These are phyloP conservation scores for Cnidoscolus chayamansa DNA, from an alignment of 441 rosid genomes.

Conservation along the genomic window DNA sequence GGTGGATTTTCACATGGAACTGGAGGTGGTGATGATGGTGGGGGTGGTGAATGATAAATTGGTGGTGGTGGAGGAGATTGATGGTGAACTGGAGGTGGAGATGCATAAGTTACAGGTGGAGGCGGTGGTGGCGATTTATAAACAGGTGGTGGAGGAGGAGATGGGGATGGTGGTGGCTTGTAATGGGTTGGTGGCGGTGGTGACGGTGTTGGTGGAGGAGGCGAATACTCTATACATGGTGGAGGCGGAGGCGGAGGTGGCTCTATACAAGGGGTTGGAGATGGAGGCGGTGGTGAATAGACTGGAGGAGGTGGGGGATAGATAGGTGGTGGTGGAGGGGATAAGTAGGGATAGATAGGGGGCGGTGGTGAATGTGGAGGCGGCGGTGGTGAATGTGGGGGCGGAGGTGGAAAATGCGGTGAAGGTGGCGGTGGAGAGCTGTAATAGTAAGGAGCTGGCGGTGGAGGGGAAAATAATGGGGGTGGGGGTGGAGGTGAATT, in stretches of 20 bases:
- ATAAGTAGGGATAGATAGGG: slow-evolving; percentile 34
- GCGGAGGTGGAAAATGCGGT: slow-evolving; percentile 19
- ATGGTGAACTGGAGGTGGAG: slow-evolving; percentile 16
- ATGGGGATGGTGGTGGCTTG: slow-evolving; percentile 40
- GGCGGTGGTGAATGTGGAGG: slow-evolving; percentile 45
- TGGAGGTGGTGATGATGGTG: slow-evolving; percentile 35
- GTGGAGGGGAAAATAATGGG: slow-evolving; percentile 32
- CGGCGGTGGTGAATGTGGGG: slow-evolving; percentile 29
- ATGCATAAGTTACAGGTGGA: slow-evolving; percentile 22
- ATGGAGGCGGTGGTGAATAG: slow-evolving; percentile 37
- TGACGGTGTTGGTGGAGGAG: slow-evolving; percentile 29
- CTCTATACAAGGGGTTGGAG: slow-evolving; percentile 36
- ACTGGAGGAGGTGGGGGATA: slow-evolving; percentile 28
- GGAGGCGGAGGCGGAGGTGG: slow-evolving; percentile 38
- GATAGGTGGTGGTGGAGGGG: slow-evolving; percentile 40
- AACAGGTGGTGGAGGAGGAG: slow-evolving; percentile 11
- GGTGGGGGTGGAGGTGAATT: slow-evolving; percentile 48
- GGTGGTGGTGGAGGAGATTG: slow-evolving; percentile 29
- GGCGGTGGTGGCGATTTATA: slow-evolving; percentile 24
- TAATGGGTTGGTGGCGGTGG: slow-evolving; percentile 29
- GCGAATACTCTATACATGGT: slow-evolving; percentile 29
- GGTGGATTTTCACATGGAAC: slow-evolving; percentile 35
- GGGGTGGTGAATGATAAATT: slow-evolving; percentile 23
- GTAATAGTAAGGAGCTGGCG: slow-evolving; percentile 27
- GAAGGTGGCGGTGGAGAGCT: slow-evolving; percentile 27